Base-by-base conservation (phyloP, 805 yeast species). In the Grigorovia humatica region DNA sequence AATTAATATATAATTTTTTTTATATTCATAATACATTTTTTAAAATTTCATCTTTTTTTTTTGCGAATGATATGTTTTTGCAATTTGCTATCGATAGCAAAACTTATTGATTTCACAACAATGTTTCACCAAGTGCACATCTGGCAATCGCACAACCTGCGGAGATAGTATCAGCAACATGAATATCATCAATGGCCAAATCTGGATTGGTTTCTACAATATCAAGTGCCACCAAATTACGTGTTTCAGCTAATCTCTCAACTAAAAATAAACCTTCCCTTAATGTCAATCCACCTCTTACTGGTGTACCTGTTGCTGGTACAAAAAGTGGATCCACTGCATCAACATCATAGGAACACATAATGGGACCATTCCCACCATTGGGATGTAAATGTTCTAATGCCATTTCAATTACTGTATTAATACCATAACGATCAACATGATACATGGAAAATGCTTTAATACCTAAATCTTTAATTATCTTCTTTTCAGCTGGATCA, bases 231-330 rank as follows among this genome's bases (percentile, higher is more conserved):
- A 83, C 82, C 55, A 91, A 77, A 58, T 82, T 79, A n/a, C 96
- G 96, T 29, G 95, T 80, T 62, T 81, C 88, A 9, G 96, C 96
- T 38, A 90, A 74, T 57, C 91, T 93, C 72, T 91, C 99, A 54
- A 90, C 93, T 50, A 91, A 70, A 66, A 85, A 91, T 66, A 93
- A 77, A 48, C 96, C 97, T 71, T 91, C 99, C 72, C 99, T 80
- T 69, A 91, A 77, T 9, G 96, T 83, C 57, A 91, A 74, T 3
- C 99, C 99, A 57, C 98, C 98, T 67, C 96, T 82, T 15, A 91
- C 99, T 44, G 97, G 91, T 1, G 99, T 93, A 51, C 99, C 99
- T 1, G 99, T 91, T 43, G 97, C 96, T 18, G 96, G 97, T 13
- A 93, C 96, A 64, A 75, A 89, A 55, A 81, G 76, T 47, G 98